Conservation (phyloP, 139 green algal genomes). For the Auxenochlorella pyrenoidosa region DNA sequence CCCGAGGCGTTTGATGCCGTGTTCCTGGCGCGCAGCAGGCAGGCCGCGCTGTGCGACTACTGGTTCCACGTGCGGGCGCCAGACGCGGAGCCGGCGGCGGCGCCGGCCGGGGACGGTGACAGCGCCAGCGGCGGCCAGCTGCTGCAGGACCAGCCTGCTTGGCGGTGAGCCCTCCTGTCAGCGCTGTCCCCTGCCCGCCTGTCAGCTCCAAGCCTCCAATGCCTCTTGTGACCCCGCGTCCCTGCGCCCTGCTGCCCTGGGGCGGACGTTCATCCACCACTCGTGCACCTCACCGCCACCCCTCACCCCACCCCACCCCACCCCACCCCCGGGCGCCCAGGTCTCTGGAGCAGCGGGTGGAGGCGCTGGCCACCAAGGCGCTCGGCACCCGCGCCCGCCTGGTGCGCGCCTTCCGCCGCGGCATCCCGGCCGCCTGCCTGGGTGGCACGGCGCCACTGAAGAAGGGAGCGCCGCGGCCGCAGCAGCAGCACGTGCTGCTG, state of each 20-base stretch:
- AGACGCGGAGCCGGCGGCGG: background rate
- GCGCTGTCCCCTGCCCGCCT: background rate
- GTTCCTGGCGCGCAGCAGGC: conserved; percentile 44
- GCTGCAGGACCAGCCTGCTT: conserved; percentile 17
- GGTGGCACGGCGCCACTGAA: background rate
- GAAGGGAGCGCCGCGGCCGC: background rate
- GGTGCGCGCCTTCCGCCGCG: conserved; percentile 56
- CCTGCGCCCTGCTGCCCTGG: too few relatives aligned
- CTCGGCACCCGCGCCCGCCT: conserved; percentile 58
- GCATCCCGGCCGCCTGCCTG: background rate
- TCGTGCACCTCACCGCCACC: too few relatives aligned
- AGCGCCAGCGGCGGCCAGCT: conserved; percentile 7
- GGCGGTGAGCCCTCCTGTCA: conserved; percentile 1
- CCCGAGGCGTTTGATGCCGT: conserved; percentile 64
- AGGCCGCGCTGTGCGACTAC: conserved; percentile 68
- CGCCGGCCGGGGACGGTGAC: background rate
- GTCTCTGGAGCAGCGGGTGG: conserved; percentile 31
- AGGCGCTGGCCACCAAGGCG: conserved; percentile 58
- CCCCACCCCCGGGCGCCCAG: background rate
- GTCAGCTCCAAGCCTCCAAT: background rate
- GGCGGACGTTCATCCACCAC: too few relatives aligned
- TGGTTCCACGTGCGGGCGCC: conserved; percentile 58
- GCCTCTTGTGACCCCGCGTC: too few relatives aligned
- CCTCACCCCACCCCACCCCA: background rate
- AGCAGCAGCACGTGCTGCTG: conserved; percentile 43